Evolutionary conservation across 2,329 filamentous ascomycete species (phyloP).

Genomic region (Ceratocystis variospora): DNA sequence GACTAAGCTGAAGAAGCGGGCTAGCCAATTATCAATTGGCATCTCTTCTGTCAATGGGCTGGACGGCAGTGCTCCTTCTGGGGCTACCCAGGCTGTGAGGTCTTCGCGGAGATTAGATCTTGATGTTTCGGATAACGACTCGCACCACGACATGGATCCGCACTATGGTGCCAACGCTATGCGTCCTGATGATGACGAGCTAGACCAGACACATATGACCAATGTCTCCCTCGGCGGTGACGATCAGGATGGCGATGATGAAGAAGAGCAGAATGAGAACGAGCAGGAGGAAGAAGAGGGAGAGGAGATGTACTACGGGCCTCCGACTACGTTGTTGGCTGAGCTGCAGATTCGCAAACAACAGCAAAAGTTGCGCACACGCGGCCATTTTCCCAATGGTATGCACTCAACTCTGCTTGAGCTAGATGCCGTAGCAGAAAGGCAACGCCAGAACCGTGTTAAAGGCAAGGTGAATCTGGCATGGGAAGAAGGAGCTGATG

Average conservation of each 20-base stretch:
- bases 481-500: slow-evolving; percentile 59
- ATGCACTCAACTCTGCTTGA: slow-evolving; percentile 83
- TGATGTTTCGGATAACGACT: slow-evolving; percentile 12
- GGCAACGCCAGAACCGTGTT: slow-evolving; percentile 61
- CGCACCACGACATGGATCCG: slow-evolving; percentile 18
- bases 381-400: slow-evolving; percentile 56
- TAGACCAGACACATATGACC: slow-evolving; percentile 6
- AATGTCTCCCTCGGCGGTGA: slow-evolving; percentile 22
- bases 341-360: slow-evolving; percentile 85
- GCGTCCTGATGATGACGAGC: slow-evolving; percentile 10
- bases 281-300: slow-evolving; percentile 36
- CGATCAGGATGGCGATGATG: slow-evolving; percentile 23
- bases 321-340: slow-evolving; percentile 79
- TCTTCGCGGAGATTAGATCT: slow-evolving; percentile 14
- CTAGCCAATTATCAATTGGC: slow-evolving; percentile 16
- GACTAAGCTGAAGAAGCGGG: slow-evolving; percentile 13
- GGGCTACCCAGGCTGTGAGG: slow-evolving; percentile 3
- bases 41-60: neutral
- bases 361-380: slow-evolving; percentile 66
- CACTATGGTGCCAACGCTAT: neutral
- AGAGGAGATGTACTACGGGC: slow-evolving; percentile 46
- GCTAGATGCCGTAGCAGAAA: slow-evolving; percentile 77
- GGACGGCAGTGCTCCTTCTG: neutral
- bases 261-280: slow-evolving; percentile 29
- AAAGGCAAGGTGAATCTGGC: slow-evolving; percentile 70